Base-by-base conservation (phyloP, 805 yeast species). In the Lipomyces oligophaga region DNA sequence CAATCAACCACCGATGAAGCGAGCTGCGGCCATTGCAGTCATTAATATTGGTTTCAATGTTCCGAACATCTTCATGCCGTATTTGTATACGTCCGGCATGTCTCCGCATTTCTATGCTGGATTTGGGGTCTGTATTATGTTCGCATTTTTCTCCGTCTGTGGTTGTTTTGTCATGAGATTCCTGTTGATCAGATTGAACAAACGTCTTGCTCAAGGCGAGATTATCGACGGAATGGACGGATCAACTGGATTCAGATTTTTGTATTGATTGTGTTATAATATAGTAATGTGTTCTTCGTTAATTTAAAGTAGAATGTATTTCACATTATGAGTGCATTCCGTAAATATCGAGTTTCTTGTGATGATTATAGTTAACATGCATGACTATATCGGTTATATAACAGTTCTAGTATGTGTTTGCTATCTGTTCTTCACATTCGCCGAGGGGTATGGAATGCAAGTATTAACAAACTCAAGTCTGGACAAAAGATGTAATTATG, bases 1-100 rank as follows among this genome's bases (percentile, higher is more conserved):
- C 32, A 77, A 79, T 34, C 66, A 80, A 55, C 81, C 81, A 8
- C 80, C 81, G 11, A 65, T 75, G 74, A 52, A 52, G 47, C 57
- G 56, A 8, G 57, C 57, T 2, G 56, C 56, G 51, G 77, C 80
- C 6, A 62, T 78, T 55, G 79, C 81, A 0, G 56, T 75, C 48
- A 75, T 79, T 72, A 79, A 79, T 60, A 49, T 59, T 41, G 62
- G 59, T 6, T 56, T 56, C 13, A 60, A 60, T 43, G 28, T 57
- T 18, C 62, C 63, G 7, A 60, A 60, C 32, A 47, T 58, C 28
- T 60, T 49, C 32, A 54, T 58, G 38, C 58, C 64, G 5, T 60
- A 58, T 38, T 27, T 60, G n/a, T 60, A 56, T 34, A 5, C 32
- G 5, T 42, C 47, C 25, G 1, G 33, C n/a, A 49, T 52, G 8